These are phyloP conservation scores for Penicillium riverlandense DNA, from an alignment of 495 filamentous ascomycete genomes.

Conservation along the genomic window DNA sequence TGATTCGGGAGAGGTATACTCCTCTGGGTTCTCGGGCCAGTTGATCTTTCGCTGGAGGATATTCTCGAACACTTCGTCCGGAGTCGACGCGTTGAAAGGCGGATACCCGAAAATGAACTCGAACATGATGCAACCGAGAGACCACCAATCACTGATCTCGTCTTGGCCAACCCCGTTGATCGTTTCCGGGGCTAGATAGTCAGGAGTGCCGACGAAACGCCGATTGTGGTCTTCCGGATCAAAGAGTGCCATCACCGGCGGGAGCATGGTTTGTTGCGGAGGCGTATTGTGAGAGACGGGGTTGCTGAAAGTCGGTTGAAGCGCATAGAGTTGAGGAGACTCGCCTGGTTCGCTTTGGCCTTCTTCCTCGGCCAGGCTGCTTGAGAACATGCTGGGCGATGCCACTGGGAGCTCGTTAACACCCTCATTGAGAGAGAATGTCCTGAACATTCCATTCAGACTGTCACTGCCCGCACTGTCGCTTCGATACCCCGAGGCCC, in stretches of 20 bases:
- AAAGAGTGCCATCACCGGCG: slow-evolving; percentile 91
- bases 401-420: slow-evolving; percentile 20
- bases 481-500: slow-evolving; percentile 81
- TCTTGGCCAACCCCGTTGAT: slow-evolving; percentile 93
- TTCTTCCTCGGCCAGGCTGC: slow-evolving; percentile 60
- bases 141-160: slow-evolving; percentile 99
- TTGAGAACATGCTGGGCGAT: slow-evolving; percentile 31
- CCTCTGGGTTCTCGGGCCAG: slow-evolving; percentile 70
- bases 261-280: slow-evolving; percentile 74
- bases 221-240: slow-evolving; percentile 91
- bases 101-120: slow-evolving; percentile 91
- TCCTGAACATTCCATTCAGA: slow-evolving; percentile 74
- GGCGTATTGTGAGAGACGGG: slow-evolving; percentile 47
- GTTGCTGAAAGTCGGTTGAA: slow-evolving; percentile 56
- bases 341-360: slow-evolving; percentile 55
- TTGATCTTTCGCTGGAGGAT: slow-evolving; percentile 82
- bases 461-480: slow-evolving; percentile 87
- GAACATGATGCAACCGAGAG: slow-evolving; percentile 92
- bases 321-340: slow-evolving; percentile 63
- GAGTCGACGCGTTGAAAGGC: slow-evolving; percentile 85
- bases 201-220: slow-evolving; percentile 92
- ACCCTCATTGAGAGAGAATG: slow-evolving; percentile 70
- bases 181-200: slow-evolving; percentile 95
- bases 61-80: slow-evolving; percentile 94
- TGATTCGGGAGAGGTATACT: slow-evolving; percentile 72